These are phyloP conservation scores for Coemansia sp. DNA, from an alignment of 192 early-diverging fungal genomes.

Conservation along the genomic window DNA sequence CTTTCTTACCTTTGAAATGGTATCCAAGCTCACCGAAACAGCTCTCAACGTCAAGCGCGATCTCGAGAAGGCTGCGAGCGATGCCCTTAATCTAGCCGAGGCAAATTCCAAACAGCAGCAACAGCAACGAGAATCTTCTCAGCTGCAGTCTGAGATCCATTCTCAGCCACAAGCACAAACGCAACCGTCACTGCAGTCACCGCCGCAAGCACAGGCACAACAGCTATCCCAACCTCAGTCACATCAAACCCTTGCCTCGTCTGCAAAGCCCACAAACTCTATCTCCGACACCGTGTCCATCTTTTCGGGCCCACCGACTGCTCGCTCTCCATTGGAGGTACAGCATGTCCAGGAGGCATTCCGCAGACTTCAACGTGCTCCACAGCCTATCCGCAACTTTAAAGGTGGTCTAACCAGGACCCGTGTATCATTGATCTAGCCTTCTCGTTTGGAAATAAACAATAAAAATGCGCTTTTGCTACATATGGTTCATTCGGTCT, in stretches of 20 bases:
- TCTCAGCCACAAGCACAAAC: background rate
- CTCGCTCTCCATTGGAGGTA: slow-evolving; percentile 76
- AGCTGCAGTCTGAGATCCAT: no score
- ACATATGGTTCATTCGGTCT: background rate
- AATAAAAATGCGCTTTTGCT: background rate
- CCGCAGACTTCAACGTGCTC: slow-evolving; percentile 70
- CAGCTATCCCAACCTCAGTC: background rate
- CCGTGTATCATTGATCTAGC: slow-evolving; percentile 67
- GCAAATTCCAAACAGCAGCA: background rate
- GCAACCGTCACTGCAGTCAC: background rate
- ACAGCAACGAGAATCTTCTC: no score
- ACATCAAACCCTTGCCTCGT: no score
- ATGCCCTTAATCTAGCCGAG: slow-evolving; percentile 17
- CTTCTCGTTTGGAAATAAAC: background rate
- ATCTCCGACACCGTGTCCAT: slow-evolving; percentile 53
- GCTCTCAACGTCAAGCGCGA: slow-evolving; percentile 76
- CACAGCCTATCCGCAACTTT: slow-evolving; percentile 76
- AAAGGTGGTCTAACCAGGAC: slow-evolving; percentile 71
- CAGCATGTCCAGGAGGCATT: slow-evolving; percentile 95
- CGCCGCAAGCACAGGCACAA: slow-evolving; percentile 3
- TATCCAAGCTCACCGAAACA: slow-evolving; percentile 84
- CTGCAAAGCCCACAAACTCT: slow-evolving; percentile 14
- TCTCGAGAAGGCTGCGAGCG: slow-evolving; percentile 53
- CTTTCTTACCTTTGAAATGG: slow-evolving; percentile 94
- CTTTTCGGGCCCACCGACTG: slow-evolving; percentile 77